Conservation (phyloP, 2,329 filamentous ascomycete species). For the Colletotrichum chrysophilum region DNA sequence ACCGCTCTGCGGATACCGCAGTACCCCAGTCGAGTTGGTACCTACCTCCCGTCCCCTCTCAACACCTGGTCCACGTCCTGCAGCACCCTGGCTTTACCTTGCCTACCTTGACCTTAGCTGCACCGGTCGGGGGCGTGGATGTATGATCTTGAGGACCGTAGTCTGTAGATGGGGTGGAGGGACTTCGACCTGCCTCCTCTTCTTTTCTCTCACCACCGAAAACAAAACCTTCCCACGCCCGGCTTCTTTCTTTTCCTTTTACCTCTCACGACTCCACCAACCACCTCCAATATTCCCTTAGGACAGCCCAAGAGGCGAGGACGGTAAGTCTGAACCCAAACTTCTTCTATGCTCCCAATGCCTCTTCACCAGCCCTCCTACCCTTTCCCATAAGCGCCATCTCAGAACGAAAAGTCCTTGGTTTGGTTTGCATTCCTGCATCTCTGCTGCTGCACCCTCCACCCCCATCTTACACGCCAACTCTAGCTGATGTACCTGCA, state of each 20-base stretch:
- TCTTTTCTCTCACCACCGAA: conserved; percentile 26
- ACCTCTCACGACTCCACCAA: conserved; percentile 39
- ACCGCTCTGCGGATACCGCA: conserved; percentile 12
- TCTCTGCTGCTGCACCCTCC: conserved; percentile 2
- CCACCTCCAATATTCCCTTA: conserved; percentile 32
- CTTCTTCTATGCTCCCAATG: conserved; percentile 19
- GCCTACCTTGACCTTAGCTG: not conserved
- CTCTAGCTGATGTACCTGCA: conserved; percentile 23
- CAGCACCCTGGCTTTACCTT: conserved; percentile 7
- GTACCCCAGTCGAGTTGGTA: conserved; percentile 9
- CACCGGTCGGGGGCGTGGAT: conserved; percentile 6
- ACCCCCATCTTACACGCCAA: conserved; percentile 17
- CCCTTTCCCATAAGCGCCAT: not conserved
- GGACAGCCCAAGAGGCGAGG: conserved; percentile 24
- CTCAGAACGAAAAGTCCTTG: not conserved
- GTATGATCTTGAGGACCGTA: not conserved
- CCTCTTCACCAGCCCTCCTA: conserved; percentile 7
- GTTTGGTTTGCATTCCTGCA: conserved; percentile 2
- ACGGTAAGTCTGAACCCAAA: conserved; percentile 18
- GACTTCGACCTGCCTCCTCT: conserved; percentile 23
- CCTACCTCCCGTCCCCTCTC: not conserved
- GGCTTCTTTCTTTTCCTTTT: conserved; percentile 29
- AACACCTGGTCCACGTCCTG: not conserved
- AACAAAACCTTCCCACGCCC: conserved; percentile 26
- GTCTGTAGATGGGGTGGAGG: conserved; percentile 7